Evolutionary conservation across 129 eudicot genomes (phyloP).

Genomic region (Tagetes patula): DNA sequence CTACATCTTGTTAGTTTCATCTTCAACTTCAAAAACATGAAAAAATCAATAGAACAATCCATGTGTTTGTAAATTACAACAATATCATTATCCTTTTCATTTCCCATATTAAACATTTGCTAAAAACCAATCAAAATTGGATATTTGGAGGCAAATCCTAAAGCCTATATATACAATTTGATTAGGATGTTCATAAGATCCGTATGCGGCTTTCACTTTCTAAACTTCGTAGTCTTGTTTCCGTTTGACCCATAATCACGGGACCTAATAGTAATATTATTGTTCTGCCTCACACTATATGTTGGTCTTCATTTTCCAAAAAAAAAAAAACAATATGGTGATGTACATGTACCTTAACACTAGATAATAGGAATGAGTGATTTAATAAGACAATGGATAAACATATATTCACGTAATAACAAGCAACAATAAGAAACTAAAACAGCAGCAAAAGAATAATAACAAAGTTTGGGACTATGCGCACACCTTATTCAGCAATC

Average conservation of each 20-base stretch:
- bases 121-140: not conserved
- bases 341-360: not conserved
- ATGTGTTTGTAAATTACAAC: not conserved
- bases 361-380: not conserved
- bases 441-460: constrained; percentile 15
- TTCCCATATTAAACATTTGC: not conserved
- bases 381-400: constrained; percentile 16
- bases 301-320: constrained; percentile 5
- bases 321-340: not conserved
- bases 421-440: not conserved
- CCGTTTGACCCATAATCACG: not conserved
- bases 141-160: not conserved
- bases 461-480: constrained; percentile 13
- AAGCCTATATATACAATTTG: not conserved
- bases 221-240: not conserved
- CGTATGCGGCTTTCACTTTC: not conserved
- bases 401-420: not conserved
- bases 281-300: not conserved
- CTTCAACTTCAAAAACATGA: not conserved
- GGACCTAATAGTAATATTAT: not conserved
- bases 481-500: not conserved
- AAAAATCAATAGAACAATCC: not conserved
- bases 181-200: not conserved
- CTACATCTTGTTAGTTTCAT: constrained; percentile 9
- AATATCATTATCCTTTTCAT: constrained; percentile 14